A percentile compares a stretch with the other conserved stretches of the same genome.
These are phyloP conservation scores for Boletales sp. DNA, from an alignment of 768 basidiomycete species.

Conservation along the genomic window DNA sequence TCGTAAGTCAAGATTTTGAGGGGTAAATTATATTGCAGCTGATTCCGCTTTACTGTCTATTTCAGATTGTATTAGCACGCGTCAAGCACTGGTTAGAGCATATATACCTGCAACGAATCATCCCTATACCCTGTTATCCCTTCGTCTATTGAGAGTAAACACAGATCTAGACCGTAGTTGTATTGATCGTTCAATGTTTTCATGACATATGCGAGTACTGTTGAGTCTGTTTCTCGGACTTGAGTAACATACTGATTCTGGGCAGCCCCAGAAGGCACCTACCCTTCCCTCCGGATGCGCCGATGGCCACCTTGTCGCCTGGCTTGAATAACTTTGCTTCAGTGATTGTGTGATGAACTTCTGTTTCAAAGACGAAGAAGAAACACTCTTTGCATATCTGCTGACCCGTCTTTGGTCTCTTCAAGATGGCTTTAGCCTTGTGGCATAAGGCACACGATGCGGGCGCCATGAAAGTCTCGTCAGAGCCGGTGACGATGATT, in stretches of 20 bases:
- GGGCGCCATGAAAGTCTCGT: conserved; percentile 59
- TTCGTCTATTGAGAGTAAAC: conserved; percentile 95
- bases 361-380: conserved; percentile 96
- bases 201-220: conserved; percentile 96
- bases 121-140: conserved; percentile 98
- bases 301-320: conserved; percentile 93
- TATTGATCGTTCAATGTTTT: conserved; percentile 93
- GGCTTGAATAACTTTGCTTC: conserved; percentile 79
- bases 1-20: conserved; percentile 95
- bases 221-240: conserved; percentile 66
- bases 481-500: not conserved
- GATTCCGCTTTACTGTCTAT: conserved; percentile 97
- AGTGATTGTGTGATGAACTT: conserved; percentile 94
- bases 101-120: conserved; percentile 84
- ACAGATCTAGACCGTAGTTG: conserved; percentile 85
- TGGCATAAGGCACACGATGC: conserved; percentile 75
- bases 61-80: not conserved
- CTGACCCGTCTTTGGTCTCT: conserved; percentile 94
- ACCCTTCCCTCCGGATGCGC: conserved; percentile 99
- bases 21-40: conserved; percentile 91
- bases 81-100: conserved; percentile 4
- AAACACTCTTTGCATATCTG: conserved; percentile 97
- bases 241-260: not conserved
- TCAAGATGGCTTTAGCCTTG: conserved; percentile 79
- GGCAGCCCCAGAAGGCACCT: conserved; percentile 9